Conservation (phyloP, 257 asterid genomes). For the Ehretia macrophylla region DNA sequence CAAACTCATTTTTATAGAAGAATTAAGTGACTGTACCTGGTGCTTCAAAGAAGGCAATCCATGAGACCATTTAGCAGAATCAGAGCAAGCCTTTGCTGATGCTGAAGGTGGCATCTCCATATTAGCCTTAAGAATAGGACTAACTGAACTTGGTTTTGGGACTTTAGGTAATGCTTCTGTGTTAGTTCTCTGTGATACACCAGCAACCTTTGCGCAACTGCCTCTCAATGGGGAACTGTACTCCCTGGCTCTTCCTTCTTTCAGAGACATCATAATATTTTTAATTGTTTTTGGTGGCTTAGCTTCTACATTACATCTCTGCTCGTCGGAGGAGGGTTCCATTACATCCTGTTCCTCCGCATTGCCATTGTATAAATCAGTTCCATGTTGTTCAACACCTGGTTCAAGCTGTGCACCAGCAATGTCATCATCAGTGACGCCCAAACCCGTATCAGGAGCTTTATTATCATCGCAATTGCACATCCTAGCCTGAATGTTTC, state of each 20-base stretch:
- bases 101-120: conserved; percentile 39
- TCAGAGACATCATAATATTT: conserved; percentile 73
- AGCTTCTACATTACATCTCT: conserved; percentile 27
- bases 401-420: conserved; percentile 21
- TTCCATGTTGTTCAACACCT: conserved; percentile 30
- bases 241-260: conserved; percentile 81
- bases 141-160: conserved; percentile 32
- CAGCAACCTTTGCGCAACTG: conserved; percentile 33
- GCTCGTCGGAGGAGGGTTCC: conserved; percentile 33
- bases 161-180: conserved; percentile 56
- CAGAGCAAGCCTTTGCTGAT: conserved; percentile 35
- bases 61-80: conserved; percentile 41
- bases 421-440: conserved; percentile 41
- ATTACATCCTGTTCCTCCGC: conserved; percentile 32
- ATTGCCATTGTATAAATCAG: conserved; percentile 21
- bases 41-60: conserved; percentile 60
- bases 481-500: conserved; percentile 24
- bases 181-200: conserved; percentile 38
- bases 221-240: conserved; percentile 79
- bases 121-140: conserved; percentile 34
- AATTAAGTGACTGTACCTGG: conserved; percentile 45
- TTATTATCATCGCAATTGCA: conserved; percentile 39
- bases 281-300: conserved; percentile 70
- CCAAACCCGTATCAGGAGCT: conserved; percentile 29
- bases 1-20: neutral